phyloP scores from a whole-genome alignment of 23 red algal genomes.

The Cyanidiococcus yangmingshanensis region DNA sequence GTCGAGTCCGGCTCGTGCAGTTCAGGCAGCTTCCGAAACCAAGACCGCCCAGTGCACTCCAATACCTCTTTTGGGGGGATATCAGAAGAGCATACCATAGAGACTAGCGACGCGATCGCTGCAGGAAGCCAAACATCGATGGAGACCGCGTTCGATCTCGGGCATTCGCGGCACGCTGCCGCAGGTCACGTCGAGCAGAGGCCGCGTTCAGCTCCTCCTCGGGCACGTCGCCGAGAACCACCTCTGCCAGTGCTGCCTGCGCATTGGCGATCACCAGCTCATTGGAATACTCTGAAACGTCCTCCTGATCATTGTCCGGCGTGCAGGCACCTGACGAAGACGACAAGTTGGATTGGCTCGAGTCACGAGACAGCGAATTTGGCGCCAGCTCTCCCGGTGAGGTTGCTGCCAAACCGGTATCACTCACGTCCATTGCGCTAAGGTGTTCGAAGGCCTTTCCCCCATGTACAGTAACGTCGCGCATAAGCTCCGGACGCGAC shows the following conservation, averaged over 20 bases:
- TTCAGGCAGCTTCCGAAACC: no score
- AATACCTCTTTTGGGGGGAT: no score
- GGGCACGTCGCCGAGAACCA: not conserved
- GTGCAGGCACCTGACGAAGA: not conserved
- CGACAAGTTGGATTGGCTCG: not conserved
- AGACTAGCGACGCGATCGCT: not conserved
- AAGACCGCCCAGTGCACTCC: no score
- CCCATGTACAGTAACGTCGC: slow-evolving; percentile 11
- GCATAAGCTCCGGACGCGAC: slow-evolving; percentile 22
- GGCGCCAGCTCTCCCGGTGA: not conserved
- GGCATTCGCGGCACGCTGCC: not conserved
- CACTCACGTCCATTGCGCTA: not conserved
- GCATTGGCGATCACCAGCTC: not conserved
- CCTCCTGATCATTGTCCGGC: not conserved
- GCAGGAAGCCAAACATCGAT: not conserved
- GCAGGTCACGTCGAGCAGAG: not conserved
- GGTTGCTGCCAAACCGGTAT: not conserved
- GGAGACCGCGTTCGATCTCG: not conserved
- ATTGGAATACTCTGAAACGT: not conserved
- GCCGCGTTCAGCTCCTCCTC: not conserved
- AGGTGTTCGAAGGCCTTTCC: not conserved
- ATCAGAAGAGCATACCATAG: no score
- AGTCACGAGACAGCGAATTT: not conserved
- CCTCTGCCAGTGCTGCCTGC: not conserved
- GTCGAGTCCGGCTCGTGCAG: no score